Evolutionary conservation across 164 flowering plant genomes (phyloP), one percentile per base, ranked within the genome.

Genomic region (Magnolia kwangsiensis): DNA sequence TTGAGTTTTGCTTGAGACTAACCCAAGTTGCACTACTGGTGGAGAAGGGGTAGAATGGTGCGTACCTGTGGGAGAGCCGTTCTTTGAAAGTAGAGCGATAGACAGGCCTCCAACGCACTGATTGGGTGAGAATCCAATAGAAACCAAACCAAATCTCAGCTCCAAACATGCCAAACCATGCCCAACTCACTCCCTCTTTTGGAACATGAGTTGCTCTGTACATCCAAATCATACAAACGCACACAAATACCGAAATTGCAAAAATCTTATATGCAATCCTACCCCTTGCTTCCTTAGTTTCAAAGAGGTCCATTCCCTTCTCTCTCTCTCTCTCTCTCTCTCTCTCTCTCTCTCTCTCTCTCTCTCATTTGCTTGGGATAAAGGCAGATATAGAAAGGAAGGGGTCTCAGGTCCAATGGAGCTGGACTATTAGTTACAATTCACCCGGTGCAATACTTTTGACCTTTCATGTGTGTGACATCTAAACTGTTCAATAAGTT

Each of bases 71-170:
- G 5, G 79, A 74, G 37, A 80, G 82, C 18, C 77, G 73, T 23
- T 77, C 72, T 31, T 73, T 80, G 78, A 76, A 80, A 45, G 81
- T 76, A 75, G 23, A 24, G 16, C 81, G 81, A 29, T 72, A 50
- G 23, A 79, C 64, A 21, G 66, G 79, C 19, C 77, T 80, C 89
- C 86, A 85, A 9, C 84, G 78, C 65, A 66, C 51, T 21, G 70
- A 10, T 20, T 76, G 76, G 21, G 74, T 77, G 49, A 77, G 19
- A 50, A 80, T 24, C 82, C 82, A 80, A 23, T 77, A 67, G 24
- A 73, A 49, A 63, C 69, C 69, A 61, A 80, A 80, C 77, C 74
- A 80, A 8, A 77, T 24, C 31, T 80, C 82, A 1, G 79, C n/a
- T 31, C 23, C 65, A 50, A 77, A 51, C 72, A 77, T 50, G 2